These are phyloP conservation scores for Lachnellula suecica DNA, from an alignment of 2,329 filamentous ascomycete species.

Conservation along the genomic window DNA sequence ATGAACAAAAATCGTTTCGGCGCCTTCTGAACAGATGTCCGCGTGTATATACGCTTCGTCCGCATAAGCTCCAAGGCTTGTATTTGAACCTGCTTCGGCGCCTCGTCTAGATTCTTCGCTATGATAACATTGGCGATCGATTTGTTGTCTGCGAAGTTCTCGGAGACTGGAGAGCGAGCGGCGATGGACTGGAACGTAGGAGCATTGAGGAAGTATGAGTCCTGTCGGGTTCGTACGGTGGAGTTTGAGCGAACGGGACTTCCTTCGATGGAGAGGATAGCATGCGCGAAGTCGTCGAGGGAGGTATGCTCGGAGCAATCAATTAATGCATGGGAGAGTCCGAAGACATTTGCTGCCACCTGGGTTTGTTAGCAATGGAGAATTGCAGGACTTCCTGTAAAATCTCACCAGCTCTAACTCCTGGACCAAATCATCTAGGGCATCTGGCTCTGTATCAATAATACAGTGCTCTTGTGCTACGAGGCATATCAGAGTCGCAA, in stretches of 20 bases:
- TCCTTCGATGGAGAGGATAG: conserved; percentile 45
- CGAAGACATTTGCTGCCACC: conserved; percentile 71
- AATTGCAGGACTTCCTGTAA: background rate
- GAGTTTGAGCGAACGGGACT: conserved; percentile 24
- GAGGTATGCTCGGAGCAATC: conserved; percentile 73
- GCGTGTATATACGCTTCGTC: conserved; percentile 74
- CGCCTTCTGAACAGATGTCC: conserved; percentile 69
- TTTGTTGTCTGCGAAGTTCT: conserved; percentile 41
- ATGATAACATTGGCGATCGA: conserved; percentile 81
- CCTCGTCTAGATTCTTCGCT: conserved; percentile 74
- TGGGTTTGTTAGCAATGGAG: conserved; percentile 33
- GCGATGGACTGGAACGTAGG: conserved; percentile 28
- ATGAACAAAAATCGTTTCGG: conserved; percentile 80
- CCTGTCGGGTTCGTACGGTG: conserved; percentile 27
- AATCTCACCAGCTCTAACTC: conserved; percentile 68
- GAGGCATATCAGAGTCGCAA: conserved; percentile 81
- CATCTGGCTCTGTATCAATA: conserved; percentile 66
- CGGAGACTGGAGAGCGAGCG: conserved; percentile 31
- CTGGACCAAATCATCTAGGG: conserved; percentile 66
- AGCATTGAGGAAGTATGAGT: conserved; percentile 33
- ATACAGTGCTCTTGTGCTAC: conserved; percentile 84
- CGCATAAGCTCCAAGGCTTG: conserved; percentile 78
- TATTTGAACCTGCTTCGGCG: conserved; percentile 76
- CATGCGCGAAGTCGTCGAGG: conserved; percentile 76
- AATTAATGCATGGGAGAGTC: conserved; percentile 67